Evolutionary conservation across 441 rosid genomes (phyloP).

Genomic region (Omphalea diandra): DNA sequence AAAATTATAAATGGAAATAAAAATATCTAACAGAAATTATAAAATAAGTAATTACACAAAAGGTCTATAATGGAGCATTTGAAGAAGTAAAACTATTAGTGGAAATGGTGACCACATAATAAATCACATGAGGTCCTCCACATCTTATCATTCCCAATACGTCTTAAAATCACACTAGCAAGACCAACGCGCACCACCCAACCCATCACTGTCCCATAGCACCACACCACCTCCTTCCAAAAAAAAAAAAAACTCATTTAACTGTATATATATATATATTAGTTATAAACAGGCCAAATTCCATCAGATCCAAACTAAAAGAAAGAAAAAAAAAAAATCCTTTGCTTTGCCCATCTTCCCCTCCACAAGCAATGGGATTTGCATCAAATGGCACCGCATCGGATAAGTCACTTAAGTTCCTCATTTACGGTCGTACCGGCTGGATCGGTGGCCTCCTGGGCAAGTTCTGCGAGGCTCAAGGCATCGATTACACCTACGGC

Average conservation of each 20-base stretch:
- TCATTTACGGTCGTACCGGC: slow-evolving; percentile 88
- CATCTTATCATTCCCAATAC: too few species aligned
- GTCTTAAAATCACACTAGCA: too few species aligned
- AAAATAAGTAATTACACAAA: too few species aligned
- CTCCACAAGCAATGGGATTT: slow-evolving; percentile 41
- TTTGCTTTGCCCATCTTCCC: too few species aligned
- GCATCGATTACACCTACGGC: slow-evolving; percentile 65
- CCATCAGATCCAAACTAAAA: slow-evolving; percentile 24
- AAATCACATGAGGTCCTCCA: too few species aligned
- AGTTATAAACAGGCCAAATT: not conserved
- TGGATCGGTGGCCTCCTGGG: slow-evolving; percentile 97
- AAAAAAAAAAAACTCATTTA: not conserved
- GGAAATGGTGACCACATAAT: too few species aligned
- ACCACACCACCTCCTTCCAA: not conserved
- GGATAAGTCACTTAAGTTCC: slow-evolving; percentile 57
- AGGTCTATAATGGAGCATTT: too few species aligned
- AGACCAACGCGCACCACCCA: not conserved
- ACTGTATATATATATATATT: not conserved
- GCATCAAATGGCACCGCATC: slow-evolving; percentile 52
- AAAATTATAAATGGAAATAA: too few species aligned
- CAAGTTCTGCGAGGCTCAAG: slow-evolving; percentile 59
- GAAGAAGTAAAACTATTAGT: too few species aligned
- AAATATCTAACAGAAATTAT: too few species aligned
- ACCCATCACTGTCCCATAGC: not conserved
- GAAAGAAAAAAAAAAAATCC: too few species aligned